Conservation (phyloP, 305 asterid genomes). For the Fraxinus paxiana region DNA sequence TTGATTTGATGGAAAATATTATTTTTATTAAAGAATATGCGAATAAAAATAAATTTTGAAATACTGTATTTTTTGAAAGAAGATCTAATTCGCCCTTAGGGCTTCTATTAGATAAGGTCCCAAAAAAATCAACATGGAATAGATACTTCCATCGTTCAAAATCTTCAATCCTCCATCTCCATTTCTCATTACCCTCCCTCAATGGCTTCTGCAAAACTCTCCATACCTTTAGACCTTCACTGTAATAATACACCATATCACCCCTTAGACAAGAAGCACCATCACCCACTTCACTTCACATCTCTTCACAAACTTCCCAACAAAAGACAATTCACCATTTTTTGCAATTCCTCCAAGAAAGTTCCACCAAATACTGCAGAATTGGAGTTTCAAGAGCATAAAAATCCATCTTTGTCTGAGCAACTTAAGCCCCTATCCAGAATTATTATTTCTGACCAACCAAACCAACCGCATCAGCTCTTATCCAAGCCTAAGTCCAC, state of each 20-base stretch:
- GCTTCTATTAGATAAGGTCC: conserved; percentile 24
- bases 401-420: conserved; percentile 66
- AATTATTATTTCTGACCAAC: conserved; percentile 66
- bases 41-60: too few relatives aligned
- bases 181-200: conserved; percentile 6
- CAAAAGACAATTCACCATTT: conserved; percentile 37
- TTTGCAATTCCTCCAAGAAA: conserved; percentile 42
- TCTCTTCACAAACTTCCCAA: conserved; percentile 32
- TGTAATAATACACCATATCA: conserved; percentile 22
- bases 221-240: conserved; percentile 34
- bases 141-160: neutral
- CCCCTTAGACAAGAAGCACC: conserved; percentile 41
- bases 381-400: conserved; percentile 29
- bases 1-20: too few relatives aligned
- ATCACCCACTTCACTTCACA: conserved; percentile 31
- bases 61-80: too few relatives aligned
- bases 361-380: conserved; percentile 37
- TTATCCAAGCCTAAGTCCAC: conserved; percentile 75
- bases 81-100: neutral
- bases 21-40: too few relatives aligned
- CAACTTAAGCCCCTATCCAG: conserved; percentile 81
- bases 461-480: conserved; percentile 40
- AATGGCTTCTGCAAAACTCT: conserved; percentile 48
- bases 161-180: neutral
- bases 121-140: neutral